A percentile compares a stretch with the other conserved stretches of the same genome.
Conservation (phyloP, 225 moss, liverwort and hornwort genomes). For the Asterella californica region DNA sequence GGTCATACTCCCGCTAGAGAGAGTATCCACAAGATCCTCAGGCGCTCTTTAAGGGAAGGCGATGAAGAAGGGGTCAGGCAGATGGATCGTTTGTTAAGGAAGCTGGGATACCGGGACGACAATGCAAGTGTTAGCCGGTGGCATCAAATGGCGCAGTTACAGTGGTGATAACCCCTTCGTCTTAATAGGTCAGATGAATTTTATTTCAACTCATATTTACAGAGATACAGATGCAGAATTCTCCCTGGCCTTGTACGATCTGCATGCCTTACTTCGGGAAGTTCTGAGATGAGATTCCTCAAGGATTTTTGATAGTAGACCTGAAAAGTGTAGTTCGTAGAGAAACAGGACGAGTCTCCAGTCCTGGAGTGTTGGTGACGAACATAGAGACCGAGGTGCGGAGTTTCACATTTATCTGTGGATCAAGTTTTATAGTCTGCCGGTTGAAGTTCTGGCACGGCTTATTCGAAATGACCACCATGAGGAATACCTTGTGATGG, state of each 20-base stretch:
- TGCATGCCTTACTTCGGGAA: background rate
- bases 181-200: conserved; percentile 4
- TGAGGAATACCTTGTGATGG: background rate
- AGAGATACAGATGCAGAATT: conserved; percentile 11
- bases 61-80: conserved; percentile 30
- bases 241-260: background rate
- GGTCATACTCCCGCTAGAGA: conserved; percentile 48
- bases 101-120: conserved; percentile 46
- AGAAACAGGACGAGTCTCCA: conserved; percentile 6
- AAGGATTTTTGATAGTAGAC: conserved; percentile 19
- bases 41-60: conserved; percentile 58
- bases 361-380: conserved; percentile 8
- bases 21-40: conserved; percentile 50
- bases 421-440: background rate
- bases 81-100: conserved; percentile 33
- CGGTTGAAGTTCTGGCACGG: conserved; percentile 5
- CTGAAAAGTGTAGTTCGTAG: conserved; percentile 9
- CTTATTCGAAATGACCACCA: background rate
- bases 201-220: background rate
- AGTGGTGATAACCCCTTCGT: background rate
- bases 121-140: background rate
- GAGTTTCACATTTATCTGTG: background rate
- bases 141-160: conserved; percentile 15
- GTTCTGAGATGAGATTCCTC: conserved; percentile 17
- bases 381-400: background rate